Base-by-base conservation (phyloP, 2,329 filamentous ascomycete genomes). In the Monilinia vaccinii-corymbosi region DNA sequence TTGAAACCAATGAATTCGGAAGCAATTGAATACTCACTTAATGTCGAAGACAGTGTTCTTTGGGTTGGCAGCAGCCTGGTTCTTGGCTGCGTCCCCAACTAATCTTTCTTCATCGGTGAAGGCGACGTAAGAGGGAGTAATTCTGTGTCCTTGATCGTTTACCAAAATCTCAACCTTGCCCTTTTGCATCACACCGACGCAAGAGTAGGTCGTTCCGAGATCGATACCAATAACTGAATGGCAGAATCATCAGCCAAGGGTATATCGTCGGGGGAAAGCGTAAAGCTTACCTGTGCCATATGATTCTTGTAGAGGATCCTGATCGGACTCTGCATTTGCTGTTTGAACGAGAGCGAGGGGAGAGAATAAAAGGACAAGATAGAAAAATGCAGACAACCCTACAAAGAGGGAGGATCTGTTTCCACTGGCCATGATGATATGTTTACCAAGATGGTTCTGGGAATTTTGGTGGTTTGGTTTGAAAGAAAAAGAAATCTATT, bases 71-170 rank as follows among this genome's bases (percentile, higher is more conserved):
- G 57, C 34, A 46, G 89, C 91, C 81, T 96, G 91, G 80, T 96
- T 95, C 87, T 96, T 96, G 72, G 91, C 91, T 72, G 94, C 91
- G 77, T 99, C 94, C 82, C 94, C 94, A 69, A 99, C 91, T 68
- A 99, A 82, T 74, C 94, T 87, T 79, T 97, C 94, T 66, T 97
- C 91, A 71, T 97, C 92, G 76, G 91, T 97, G 77, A 96, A 96
- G 72, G 91, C 91, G 74, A 96, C 91, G 77, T 94, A 96, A 66
- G 91, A 96, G 60, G 91, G 91, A 70, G 91, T 96, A 70, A 96
- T 96, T 80, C 91, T 89, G 85, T 96, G 91, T 81, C 91, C 91
- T 81, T 96, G 91, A 78, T 96, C 91, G 81, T 96, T 96, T 78
- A 90, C 89, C 70, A 96, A 82, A 79, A 96, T 96, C 73, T 96